Percentiles rank a stretch among this genome's conserved stretches.
These are phyloP conservation scores for Deuterostichococcus epilithicus DNA, from an alignment of 139 green algal species.

Conservation along the genomic window DNA sequence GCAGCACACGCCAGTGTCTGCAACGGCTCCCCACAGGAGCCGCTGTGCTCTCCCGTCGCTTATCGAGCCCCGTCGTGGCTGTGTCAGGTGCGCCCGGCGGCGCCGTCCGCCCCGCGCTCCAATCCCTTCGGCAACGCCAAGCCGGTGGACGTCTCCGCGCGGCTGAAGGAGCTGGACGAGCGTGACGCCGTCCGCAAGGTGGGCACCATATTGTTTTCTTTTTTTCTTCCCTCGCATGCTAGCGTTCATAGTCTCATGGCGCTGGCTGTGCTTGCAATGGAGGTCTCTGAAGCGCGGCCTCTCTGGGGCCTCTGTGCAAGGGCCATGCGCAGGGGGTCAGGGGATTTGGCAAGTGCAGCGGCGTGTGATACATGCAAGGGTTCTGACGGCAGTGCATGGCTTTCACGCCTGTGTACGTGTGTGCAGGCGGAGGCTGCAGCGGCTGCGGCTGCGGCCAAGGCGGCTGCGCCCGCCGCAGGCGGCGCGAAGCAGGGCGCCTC, in stretches of 20 bases:
- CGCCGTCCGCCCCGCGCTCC: neutral
- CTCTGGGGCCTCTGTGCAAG: no score
- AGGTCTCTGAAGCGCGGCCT: no score
- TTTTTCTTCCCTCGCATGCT: neutral
- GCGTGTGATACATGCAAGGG: no score
- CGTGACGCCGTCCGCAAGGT: constrained; percentile 23
- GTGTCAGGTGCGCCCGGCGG: neutral
- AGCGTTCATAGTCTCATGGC: neutral
- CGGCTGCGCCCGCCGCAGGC: no score
- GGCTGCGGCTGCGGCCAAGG: no score
- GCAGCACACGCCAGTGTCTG: no score
- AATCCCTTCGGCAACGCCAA: constrained; percentile 52
- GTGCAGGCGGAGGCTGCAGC: neutral
- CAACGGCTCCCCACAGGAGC: no score
- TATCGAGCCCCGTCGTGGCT: neutral
- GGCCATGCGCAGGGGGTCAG: no score
- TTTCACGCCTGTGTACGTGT: neutral
- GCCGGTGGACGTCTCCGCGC: constrained; percentile 35
- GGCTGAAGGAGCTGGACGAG: constrained; percentile 43
- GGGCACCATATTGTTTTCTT: neutral
- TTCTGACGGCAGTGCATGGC: neutral
- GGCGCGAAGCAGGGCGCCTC: no score
- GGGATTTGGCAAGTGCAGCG: no score
- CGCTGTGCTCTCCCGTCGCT: no score
- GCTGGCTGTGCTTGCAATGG: neutral